Conservation (phyloP, 106 monocot genomes). For the Narthecium ossifragum region DNA sequence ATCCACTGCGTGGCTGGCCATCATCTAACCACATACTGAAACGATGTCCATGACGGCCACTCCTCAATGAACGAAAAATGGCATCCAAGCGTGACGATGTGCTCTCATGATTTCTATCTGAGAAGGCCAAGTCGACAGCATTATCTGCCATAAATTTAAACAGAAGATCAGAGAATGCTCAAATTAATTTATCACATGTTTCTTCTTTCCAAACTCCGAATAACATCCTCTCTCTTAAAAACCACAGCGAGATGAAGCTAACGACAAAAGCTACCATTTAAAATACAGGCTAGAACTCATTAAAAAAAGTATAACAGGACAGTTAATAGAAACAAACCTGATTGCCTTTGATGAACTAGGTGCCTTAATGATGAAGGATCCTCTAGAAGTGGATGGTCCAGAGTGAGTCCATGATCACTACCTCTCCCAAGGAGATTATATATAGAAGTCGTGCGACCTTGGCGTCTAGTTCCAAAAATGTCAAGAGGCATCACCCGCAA, state of each 20-base stretch:
- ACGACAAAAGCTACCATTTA: too few species aligned
- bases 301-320: too few species aligned
- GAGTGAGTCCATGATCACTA: constrained; percentile 49
- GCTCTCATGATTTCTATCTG: constrained; percentile 68
- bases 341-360: constrained; percentile 51
- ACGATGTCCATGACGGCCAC: constrained; percentile 77
- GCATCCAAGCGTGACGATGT: constrained; percentile 76
- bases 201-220: too few species aligned
- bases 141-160: constrained; percentile 40
- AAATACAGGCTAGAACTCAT: too few species aligned
- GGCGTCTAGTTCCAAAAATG: constrained; percentile 83
- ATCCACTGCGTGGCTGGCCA: constrained; percentile 49
- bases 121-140: constrained; percentile 78
- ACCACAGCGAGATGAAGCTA: too few species aligned
- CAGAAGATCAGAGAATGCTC: too few species aligned
- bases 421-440: constrained; percentile 80
- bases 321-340: constrained; percentile 35
- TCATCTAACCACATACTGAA: constrained; percentile 96
- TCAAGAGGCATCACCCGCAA: constrained; percentile 86
- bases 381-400: constrained; percentile 79
- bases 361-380: constrained; percentile 73
- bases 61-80: constrained; percentile 73
- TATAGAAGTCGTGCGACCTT: constrained; percentile 72
- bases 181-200: too few species aligned
- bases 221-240: too few species aligned